Conservation (phyloP, 495 filamentous ascomycete genomes). For the Xylaria telfairii region DNA sequence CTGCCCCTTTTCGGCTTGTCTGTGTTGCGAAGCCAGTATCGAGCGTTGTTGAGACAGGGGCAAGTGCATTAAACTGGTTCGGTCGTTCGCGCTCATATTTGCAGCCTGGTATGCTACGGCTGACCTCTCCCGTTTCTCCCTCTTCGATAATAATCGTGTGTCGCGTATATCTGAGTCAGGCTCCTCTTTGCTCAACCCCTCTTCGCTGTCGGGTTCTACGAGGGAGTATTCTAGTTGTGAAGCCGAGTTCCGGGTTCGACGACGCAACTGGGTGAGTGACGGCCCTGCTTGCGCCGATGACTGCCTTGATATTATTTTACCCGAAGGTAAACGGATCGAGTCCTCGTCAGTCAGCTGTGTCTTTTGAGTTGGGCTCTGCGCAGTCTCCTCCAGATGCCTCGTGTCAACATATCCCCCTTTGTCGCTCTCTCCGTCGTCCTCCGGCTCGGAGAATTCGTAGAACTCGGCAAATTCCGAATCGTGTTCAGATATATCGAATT, state of each 20-base stretch:
- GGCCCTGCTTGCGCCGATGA: conserved; percentile 30
- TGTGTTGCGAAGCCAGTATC: conserved; percentile 39
- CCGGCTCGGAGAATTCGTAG: conserved; percentile 31
- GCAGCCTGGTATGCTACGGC: conserved; percentile 33
- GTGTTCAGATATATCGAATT: conserved; percentile 38
- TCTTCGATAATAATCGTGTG: conserved; percentile 26
- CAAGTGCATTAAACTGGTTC: conserved; percentile 38
- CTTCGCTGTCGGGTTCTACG: conserved; percentile 7
- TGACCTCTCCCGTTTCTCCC: conserved; percentile 30
- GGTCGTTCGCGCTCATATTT: conserved; percentile 37
- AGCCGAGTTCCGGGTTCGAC: conserved; percentile 22
- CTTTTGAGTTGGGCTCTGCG: conserved; percentile 18
- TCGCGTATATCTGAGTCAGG: conserved; percentile 9
- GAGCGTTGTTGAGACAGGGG: conserved; percentile 37
- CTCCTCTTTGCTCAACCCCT: conserved; percentile 17
- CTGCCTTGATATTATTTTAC: conserved; percentile 35
- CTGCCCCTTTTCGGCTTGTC: conserved; percentile 36
- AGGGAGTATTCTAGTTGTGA: conserved; percentile 8
- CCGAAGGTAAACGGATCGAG: conserved; percentile 36
- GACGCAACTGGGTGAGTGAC: conserved; percentile 19
- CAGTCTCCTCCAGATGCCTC: conserved; percentile 19
- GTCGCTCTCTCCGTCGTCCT: conserved; percentile 23
- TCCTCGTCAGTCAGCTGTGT: conserved; percentile 26
- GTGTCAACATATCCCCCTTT: conserved; percentile 22
- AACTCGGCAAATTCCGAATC: conserved; percentile 43